Evolutionary conservation across 2,329 filamentous ascomycete species (phyloP).

Genomic region (Fusarium luffae): DNA sequence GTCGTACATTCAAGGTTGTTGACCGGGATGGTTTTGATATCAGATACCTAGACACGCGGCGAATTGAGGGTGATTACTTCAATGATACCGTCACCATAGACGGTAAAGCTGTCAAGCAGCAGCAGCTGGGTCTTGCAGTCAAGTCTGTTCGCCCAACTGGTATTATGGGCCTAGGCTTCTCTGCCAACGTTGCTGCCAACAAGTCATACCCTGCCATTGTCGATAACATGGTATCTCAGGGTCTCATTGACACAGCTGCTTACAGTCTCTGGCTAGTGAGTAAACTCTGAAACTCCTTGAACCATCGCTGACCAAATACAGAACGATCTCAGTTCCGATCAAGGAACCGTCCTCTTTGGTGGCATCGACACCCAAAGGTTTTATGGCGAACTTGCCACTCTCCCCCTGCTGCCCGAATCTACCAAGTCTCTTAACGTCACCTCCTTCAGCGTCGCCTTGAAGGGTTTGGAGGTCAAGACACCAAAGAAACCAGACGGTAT

Average conservation of each 20-base stretch:
- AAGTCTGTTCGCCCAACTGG: constrained; percentile 63
- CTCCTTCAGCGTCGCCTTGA: constrained; percentile 50
- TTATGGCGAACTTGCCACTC: constrained; percentile 59
- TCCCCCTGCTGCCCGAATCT: constrained; percentile 60
- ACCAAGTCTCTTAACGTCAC: constrained; percentile 54
- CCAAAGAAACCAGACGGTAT: constrained; percentile 46
- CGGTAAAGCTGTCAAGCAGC: constrained; percentile 57
- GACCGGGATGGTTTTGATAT: constrained; percentile 64
- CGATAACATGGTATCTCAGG: constrained; percentile 70
- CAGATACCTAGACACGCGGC: constrained; percentile 68
- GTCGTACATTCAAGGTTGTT: constrained; percentile 61
- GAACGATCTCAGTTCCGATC: constrained; percentile 71
- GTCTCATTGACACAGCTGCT: constrained; percentile 69
- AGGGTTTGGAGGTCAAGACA: constrained; percentile 54
- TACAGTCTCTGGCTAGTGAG: constrained; percentile 74
- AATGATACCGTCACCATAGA: constrained; percentile 65
- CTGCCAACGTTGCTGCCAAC: constrained; percentile 59
- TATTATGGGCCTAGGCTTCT: constrained; percentile 69
- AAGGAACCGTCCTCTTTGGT: constrained; percentile 80
- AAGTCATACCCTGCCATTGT: constrained; percentile 68
- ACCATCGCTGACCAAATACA: constrained; percentile 25
- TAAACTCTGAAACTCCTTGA: background rate
- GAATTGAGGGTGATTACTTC: constrained; percentile 67
- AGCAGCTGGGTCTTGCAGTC: constrained; percentile 67
- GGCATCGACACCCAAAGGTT: constrained; percentile 82